These are phyloP conservation scores for Panicum virgatum DNA, from an alignment of 202 grass and related monocot species.

Conservation along the genomic window DNA sequence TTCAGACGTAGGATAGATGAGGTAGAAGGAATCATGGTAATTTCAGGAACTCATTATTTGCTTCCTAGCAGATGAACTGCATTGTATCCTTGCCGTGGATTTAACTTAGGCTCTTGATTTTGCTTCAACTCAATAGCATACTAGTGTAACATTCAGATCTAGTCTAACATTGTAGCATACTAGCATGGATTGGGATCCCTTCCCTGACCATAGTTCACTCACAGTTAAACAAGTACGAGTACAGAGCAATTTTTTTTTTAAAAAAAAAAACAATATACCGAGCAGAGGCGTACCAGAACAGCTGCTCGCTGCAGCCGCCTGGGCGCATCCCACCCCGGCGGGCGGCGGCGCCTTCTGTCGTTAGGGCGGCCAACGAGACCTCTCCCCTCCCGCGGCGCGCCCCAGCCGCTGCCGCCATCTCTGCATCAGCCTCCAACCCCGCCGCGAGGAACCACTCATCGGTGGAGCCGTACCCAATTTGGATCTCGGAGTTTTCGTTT, in stretches of 20 bases:
- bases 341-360: background rate
- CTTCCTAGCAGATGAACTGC: background rate
- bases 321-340: background rate
- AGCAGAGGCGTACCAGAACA: constrained; percentile 17
- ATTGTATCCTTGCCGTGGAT: background rate
- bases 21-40: background rate
- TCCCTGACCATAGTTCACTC: constrained; percentile 4
- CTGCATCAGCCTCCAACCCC: background rate
- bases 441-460: background rate
- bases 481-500: background rate
- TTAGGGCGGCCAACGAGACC: background rate
- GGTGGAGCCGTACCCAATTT: background rate
- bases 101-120: background rate
- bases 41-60: background rate
- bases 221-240: background rate
- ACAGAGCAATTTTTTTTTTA: no score
- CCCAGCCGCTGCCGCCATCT: background rate
- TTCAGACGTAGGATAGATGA: constrained; percentile 1
- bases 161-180: background rate
- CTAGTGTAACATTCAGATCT: background rate
- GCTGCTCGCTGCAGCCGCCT: background rate
- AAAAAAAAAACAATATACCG: no score
- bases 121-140: background rate
- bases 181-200: background rate
- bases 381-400: background rate